Conservation (phyloP, 148 eudicot genomes). For the Rhododendron mucronatum region DNA sequence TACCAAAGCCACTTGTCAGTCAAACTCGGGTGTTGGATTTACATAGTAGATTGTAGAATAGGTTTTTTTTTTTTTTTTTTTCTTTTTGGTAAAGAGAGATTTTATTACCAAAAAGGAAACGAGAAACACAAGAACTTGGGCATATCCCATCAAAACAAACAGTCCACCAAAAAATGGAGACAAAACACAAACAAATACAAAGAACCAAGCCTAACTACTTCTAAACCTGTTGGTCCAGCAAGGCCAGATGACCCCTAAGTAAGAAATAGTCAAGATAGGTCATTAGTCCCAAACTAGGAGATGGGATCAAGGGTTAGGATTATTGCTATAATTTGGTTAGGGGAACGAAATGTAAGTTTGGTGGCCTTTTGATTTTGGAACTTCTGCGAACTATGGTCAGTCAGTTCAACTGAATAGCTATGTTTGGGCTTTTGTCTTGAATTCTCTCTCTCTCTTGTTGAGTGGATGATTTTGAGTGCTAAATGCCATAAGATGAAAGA, state of each 20-base stretch:
- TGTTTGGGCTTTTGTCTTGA: background rate
- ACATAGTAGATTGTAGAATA: background rate
- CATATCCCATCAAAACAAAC: too few relatives aligned
- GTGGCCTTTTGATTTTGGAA: background rate
- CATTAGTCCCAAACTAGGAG: background rate
- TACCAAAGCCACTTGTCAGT: background rate
- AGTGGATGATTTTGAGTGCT: background rate
- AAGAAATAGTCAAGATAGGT: background rate
- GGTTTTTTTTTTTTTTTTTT: too few relatives aligned
- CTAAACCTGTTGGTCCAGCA: background rate
- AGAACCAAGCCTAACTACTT: too few relatives aligned
- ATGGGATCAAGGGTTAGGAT: background rate
- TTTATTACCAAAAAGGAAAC: too few relatives aligned
- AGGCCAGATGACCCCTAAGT: background rate
- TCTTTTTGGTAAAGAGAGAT: too few relatives aligned
- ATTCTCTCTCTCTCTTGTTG: background rate
- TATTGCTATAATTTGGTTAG: background rate
- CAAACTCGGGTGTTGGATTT: background rate
- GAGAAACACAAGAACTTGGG: too few relatives aligned
- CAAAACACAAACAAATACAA: too few relatives aligned
- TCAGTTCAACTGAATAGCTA: background rate
- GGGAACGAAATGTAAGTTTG: background rate
- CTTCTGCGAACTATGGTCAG: background rate
- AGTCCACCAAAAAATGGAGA: too few relatives aligned
- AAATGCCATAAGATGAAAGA: background rate